Conservation (phyloP, 305 asterid species). For the Fraxinus greggii region DNA sequence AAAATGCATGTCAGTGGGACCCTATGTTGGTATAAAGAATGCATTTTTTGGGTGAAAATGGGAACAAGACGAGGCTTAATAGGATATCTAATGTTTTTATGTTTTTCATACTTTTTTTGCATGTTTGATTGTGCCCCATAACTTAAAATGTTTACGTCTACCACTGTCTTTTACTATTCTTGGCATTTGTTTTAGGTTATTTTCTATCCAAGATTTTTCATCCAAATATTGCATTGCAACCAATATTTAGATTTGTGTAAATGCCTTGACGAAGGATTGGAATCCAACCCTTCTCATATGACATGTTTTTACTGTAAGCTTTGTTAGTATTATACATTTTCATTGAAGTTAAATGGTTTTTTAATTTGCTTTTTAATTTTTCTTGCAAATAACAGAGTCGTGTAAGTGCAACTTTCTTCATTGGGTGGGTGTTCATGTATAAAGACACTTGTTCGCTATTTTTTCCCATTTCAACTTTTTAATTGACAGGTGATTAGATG, state of each 20-base stretch:
- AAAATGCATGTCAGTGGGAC: too few species aligned
- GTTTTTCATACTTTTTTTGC: too few species aligned
- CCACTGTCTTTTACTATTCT: neutral
- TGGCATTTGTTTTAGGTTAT: slow-evolving; percentile 50
- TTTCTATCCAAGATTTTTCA: slow-evolving; percentile 88
- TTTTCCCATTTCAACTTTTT: neutral
- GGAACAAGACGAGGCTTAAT: too few species aligned
- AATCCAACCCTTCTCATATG: slow-evolving; percentile 78
- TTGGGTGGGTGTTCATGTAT: neutral
- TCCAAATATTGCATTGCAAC: slow-evolving; percentile 65
- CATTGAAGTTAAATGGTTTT: neutral
- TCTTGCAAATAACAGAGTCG: neutral
- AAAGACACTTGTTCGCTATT: neutral
- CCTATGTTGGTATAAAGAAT: too few species aligned
- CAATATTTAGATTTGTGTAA: slow-evolving; percentile 85
- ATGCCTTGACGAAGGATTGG: slow-evolving; percentile 95
- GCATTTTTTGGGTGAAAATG: too few species aligned
- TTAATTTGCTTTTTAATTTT: neutral
- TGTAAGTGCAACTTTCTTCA: neutral
- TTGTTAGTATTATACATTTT: neutral
- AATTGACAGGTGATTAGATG: slow-evolving; percentile 76
- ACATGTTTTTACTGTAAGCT: slow-evolving; percentile 72
- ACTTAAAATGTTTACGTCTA: too few species aligned
- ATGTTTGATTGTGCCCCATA: too few species aligned
- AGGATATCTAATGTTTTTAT: too few species aligned